Evolutionary conservation across 768 basidiomycete species (phyloP), one percentile per base, ranked within the genome.

Genomic region (Lyophyllum shimeji): DNA sequence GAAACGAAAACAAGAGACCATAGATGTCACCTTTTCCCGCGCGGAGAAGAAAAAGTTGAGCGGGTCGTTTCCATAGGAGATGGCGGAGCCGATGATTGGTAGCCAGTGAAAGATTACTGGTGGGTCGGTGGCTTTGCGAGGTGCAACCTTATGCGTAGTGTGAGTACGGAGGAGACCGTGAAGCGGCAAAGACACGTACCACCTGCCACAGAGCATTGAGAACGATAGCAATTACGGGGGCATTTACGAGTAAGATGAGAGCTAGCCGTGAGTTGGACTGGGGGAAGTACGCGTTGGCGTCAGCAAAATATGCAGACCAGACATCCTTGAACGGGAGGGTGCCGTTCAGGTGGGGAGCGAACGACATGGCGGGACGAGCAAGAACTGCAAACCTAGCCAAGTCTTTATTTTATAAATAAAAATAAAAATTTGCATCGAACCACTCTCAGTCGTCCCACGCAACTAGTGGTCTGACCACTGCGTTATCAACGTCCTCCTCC

Each of bases 61-160:
- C 0, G 97, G 97, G 69, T 98, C 93, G 65, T 93, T 87, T 17
- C 97, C 97, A 65, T 99, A 98, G 33, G 78, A 69, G 13, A 91
- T 80, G 0, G 95, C 91, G 27, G 95, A 97, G 21, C 97, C 97
- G 60, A 99, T 71, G 66, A 90, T 79, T 7, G 97, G 97, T 44
- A 98, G 72, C 78, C 88, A 87, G 69, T 98, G 93, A 76, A 98
- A 99, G 18, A 98, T 93, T 40, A 89, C 76, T 0, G 97, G 97
- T 1, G 97, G 97, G 40, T 87, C 74, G 17, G 84, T 84, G 20
- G 83, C 77, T 66, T 86, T 82, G 56, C 80, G 80, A 9, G 93
- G 92, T 33, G 85, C 63, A 51, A 88, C 59, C 91, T 94, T 17
- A n/a, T 40, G n/a, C n/a, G n/a, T n/a, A n/a, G n/a, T n/a, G n/a